A percentile compares a stretch with the other conserved stretches of the same genome.
Evolutionary conservation across 495 filamentous ascomycete species (phyloP).

Genomic region (Aspergillus ostianus): DNA sequence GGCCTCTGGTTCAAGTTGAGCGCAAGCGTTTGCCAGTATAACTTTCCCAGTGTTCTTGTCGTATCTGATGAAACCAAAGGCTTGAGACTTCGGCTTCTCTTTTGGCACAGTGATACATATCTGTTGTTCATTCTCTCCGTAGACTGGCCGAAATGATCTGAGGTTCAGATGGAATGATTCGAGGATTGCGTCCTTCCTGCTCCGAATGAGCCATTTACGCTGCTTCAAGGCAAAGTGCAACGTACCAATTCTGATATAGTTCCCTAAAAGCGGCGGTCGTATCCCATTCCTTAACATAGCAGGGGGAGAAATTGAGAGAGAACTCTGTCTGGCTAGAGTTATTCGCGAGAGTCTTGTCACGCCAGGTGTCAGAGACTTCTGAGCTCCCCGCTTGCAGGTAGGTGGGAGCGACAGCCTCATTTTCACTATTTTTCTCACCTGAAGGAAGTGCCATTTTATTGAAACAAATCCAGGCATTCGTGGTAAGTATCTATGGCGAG

Average conservation of each 20-base stretch:
- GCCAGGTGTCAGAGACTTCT: too few relatives aligned
- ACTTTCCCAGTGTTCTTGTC: conserved; percentile 13
- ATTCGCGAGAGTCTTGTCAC: too few relatives aligned
- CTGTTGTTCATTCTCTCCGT: neutral
- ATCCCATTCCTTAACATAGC: conserved; percentile 2
- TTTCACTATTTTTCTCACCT: too few relatives aligned
- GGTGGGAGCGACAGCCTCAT: too few relatives aligned
- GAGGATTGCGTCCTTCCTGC: conserved; percentile 1
- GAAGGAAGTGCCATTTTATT: too few relatives aligned
- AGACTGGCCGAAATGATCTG: neutral
- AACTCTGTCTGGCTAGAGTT: too few relatives aligned
- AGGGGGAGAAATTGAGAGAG: too few relatives aligned
- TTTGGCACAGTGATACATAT: conserved; percentile 1
- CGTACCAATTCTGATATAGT: conserved; percentile 3
- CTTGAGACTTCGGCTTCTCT: neutral
- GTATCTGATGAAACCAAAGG: conserved; percentile 16
- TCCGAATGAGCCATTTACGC: neutral
- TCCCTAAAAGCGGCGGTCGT: neutral
- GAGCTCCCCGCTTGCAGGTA: too few relatives aligned
- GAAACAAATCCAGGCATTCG: too few relatives aligned
- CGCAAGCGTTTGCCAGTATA: conserved; percentile 13
- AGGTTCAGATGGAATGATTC: neutral
- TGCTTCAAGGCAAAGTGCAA: neutral
- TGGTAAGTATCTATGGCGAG: too few relatives aligned
- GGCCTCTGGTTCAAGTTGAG: conserved; percentile 6